Evolutionary conservation across 1,284 basidiomycete genomes (phyloP).

Genomic region (Puccinia polysora): DNA sequence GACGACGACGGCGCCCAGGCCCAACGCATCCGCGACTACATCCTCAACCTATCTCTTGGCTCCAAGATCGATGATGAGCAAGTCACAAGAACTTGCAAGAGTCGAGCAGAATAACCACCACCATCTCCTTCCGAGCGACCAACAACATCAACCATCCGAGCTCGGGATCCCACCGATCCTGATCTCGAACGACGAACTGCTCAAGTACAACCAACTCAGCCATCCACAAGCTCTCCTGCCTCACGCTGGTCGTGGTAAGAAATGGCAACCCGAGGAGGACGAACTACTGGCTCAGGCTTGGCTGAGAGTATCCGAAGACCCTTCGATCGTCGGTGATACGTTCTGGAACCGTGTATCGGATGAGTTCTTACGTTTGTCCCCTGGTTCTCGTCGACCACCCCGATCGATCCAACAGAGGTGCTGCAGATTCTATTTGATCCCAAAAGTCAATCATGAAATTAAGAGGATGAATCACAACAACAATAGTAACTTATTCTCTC

Average conservation of each 20-base stretch:
- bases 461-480: too few relatives aligned
- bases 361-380: background rate
- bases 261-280: slow-evolving; percentile 27
- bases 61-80: too few relatives aligned
- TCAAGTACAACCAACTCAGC: background rate
- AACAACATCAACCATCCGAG: background rate
- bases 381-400: background rate
- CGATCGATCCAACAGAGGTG: slow-evolving; percentile 29
- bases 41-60: too few relatives aligned
- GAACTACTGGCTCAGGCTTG: slow-evolving; percentile 2
- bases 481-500: background rate
- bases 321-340: background rate
- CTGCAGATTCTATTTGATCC: too few relatives aligned
- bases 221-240: background rate
- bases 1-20: too few relatives aligned
- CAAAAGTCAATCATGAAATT: too few relatives aligned
- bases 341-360: slow-evolving; percentile 14
- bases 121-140: background rate
- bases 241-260: slow-evolving; percentile 1
- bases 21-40: too few relatives aligned
- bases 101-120: too few relatives aligned
- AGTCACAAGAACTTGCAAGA: too few relatives aligned
- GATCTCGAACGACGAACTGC: slow-evolving; percentile 10
- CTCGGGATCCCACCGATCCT: background rate
- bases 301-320: slow-evolving; percentile 7